phyloP scores from a whole-genome alignment of 2,329 filamentous ascomycete species.

The Ramichloridium luteum region DNA sequence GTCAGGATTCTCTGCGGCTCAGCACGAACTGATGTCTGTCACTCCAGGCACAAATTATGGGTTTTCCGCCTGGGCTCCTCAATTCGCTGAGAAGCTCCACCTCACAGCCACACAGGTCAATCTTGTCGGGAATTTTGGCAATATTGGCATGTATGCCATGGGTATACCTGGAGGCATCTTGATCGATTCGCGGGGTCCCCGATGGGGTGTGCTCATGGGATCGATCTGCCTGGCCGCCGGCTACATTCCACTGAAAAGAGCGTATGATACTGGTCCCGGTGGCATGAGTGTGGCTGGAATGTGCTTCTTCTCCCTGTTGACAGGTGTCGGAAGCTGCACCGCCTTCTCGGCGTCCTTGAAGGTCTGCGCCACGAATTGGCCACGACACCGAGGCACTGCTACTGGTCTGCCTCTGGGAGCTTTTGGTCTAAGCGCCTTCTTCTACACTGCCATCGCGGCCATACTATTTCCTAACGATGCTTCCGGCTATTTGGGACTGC shows the following conservation, averaged over 20 bases:
- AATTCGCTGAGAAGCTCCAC: slow-evolving; percentile 77
- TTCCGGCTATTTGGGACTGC: slow-evolving; percentile 63
- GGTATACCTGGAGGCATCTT: slow-evolving; percentile 83
- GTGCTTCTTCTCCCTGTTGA: slow-evolving; percentile 75
- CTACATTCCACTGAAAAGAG: slow-evolving; percentile 74
- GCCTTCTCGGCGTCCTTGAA: slow-evolving; percentile 88
- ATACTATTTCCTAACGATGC: slow-evolving; percentile 74
- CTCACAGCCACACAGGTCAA: slow-evolving; percentile 90
- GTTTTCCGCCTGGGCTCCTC: slow-evolving; percentile 94
- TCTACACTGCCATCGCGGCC: slow-evolving; percentile 73
- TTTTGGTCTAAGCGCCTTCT: slow-evolving; percentile 90
- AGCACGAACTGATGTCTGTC: slow-evolving; percentile 59
- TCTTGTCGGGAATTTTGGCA: slow-evolving; percentile 66
- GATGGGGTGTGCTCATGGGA: slow-evolving; percentile 65
- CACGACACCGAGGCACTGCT: slow-evolving; percentile 77
- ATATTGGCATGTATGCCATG: slow-evolving; percentile 84
- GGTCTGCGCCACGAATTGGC: slow-evolving; percentile 76
- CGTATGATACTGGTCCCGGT: slow-evolving; percentile 57
- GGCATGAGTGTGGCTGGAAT: slow-evolving; percentile 46
- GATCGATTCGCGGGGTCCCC: slow-evolving; percentile 69
- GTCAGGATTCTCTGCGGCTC: slow-evolving; percentile 35
- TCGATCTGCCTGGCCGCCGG: slow-evolving; percentile 60
- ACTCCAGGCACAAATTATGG: slow-evolving; percentile 72
- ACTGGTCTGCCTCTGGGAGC: slow-evolving; percentile 87
- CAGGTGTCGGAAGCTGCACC: slow-evolving; percentile 77